These are phyloP conservation scores for Coniochaeta sp. DNA, from an alignment of 2,329 filamentous ascomycete genomes.

Conservation along the genomic window DNA sequence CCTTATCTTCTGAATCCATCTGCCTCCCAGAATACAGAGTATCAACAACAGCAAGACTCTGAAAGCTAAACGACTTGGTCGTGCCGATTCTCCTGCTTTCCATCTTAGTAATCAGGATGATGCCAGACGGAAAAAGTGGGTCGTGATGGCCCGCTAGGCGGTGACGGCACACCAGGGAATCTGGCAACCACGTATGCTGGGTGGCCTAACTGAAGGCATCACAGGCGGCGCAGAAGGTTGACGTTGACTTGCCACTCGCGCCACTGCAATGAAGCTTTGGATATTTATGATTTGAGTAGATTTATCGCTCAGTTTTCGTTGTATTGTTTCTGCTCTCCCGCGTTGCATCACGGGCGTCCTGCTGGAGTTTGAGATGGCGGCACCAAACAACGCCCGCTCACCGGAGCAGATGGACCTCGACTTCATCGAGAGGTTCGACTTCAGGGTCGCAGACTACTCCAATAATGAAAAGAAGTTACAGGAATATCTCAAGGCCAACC, in stretches of 20 bases:
- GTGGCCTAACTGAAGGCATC: background rate
- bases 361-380: constrained; percentile 22
- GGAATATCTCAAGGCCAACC: constrained; percentile 62
- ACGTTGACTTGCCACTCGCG: background rate
- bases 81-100: too few relatives aligned
- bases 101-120: too few relatives aligned
- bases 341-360: background rate
- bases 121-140: too few relatives aligned
- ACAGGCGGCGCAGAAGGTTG: background rate
- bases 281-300: background rate
- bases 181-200: background rate
- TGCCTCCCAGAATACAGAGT: too few relatives aligned
- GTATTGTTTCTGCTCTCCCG: background rate
- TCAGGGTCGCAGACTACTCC: constrained; percentile 70
- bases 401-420: constrained; percentile 67
- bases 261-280: background rate
- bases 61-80: too few relatives aligned
- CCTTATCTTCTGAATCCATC: too few relatives aligned
- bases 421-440: constrained; percentile 78
- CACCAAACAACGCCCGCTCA: constrained; percentile 12
- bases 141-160: too few relatives aligned
- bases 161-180: background rate
- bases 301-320: background rate
- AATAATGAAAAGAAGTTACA: constrained; percentile 80
- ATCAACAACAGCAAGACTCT: too few relatives aligned